Evolutionary conservation across 1,139 yeast species (phyloP).

Genomic region (Suhomyces anneliseae): DNA sequence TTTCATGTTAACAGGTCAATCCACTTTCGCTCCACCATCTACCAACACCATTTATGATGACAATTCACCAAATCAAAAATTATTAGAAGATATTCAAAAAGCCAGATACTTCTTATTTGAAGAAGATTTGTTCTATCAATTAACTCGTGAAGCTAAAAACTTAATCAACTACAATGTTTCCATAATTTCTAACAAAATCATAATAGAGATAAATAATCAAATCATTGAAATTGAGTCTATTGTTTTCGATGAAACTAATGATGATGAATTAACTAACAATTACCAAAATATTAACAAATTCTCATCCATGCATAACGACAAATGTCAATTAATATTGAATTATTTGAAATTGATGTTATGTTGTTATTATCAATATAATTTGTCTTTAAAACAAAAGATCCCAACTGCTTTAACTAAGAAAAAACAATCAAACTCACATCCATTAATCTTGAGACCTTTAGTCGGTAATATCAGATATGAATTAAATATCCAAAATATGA

Average conservation of each 20-base stretch:
- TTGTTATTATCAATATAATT: conserved; percentile 54
- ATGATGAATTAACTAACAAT: conserved; percentile 35
- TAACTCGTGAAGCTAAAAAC: conserved; percentile 72
- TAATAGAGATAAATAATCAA: conserved; percentile 64
- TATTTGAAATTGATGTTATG: conserved; percentile 62
- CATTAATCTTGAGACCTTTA: conserved; percentile 61
- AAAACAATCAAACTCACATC: conserved; percentile 50
- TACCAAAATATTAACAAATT: conserved; percentile 33
- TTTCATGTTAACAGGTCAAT: conserved; percentile 49
- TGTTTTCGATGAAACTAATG: conserved; percentile 47
- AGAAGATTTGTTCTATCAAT: conserved; percentile 73
- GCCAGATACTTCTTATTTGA: conserved; percentile 79
- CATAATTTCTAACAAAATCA: conserved; percentile 62
- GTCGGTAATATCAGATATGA: conserved; percentile 71
- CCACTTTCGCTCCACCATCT: conserved; percentile 29
- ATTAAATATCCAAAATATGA: conserved; percentile 44
- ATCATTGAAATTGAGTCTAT: conserved; percentile 69
- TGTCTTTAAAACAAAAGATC: conserved; percentile 45
- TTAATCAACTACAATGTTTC: conserved; percentile 73
- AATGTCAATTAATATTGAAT: conserved; percentile 54
- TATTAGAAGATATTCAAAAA: conserved; percentile 54
- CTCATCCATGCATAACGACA: conserved; percentile 35
- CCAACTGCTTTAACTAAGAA: conserved; percentile 53
- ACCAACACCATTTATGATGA: neutral
- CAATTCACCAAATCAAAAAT: conserved; percentile 26